Evolutionary conservation across 192 early-diverging fungal genomes (phyloP).

Genomic region (Entomortierella parvispora): DNA sequence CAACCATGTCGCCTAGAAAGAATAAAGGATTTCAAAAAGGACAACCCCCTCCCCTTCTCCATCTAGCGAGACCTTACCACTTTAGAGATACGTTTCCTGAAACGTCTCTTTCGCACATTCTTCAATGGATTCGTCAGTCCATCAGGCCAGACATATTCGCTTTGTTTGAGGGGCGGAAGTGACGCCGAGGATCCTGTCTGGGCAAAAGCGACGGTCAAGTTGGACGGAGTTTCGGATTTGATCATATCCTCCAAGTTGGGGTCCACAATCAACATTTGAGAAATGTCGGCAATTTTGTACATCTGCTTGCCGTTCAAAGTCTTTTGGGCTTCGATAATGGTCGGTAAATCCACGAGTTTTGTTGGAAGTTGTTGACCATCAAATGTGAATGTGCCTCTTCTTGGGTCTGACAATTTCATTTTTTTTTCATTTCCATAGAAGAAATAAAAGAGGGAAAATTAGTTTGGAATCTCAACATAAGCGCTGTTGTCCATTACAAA

Average conservation of each 20-base stretch:
- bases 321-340: constrained; percentile 88
- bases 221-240: constrained; percentile 13
- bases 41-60: too few relatives aligned
- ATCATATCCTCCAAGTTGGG: constrained; percentile 6
- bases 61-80: too few relatives aligned
- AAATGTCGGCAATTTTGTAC: constrained; percentile 88
- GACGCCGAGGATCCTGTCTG: neutral
- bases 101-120: constrained; percentile 79
- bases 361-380: constrained; percentile 64
- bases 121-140: constrained; percentile 83
- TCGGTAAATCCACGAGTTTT: constrained; percentile 86
- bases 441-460: too few relatives aligned
- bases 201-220: constrained; percentile 4
- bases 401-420: too few relatives aligned
- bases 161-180: constrained; percentile 49
- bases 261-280: constrained; percentile 67
- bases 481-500: too few relatives aligned
- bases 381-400: constrained; percentile 69
- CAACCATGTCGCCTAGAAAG: too few relatives aligned
- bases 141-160: constrained; percentile 79
- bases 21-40: too few relatives aligned
- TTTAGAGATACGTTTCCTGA: constrained; percentile 84
- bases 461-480: too few relatives aligned
- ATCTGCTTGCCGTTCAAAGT: constrained; percentile 87
- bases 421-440: too few relatives aligned